Evolutionary conservation across 768 basidiomycete species (phyloP), one percentile per base, ranked within the genome.

Genomic region (Pulveroboletus sp.): DNA sequence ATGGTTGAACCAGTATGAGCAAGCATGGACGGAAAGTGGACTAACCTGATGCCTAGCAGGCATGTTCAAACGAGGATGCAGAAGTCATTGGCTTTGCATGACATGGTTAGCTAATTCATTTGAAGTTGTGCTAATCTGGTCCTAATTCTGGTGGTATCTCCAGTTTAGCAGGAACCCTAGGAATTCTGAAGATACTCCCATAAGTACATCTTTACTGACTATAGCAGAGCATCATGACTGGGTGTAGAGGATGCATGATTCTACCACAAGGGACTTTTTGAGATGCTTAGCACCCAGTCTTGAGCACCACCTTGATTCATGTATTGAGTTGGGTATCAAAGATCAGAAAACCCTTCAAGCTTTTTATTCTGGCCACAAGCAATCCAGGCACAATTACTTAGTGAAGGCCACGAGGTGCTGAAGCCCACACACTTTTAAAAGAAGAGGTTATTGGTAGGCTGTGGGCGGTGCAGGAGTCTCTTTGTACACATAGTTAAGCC

Each of bases 1-100:
- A 2, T 63, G 61, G 61, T 14, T 62, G 61, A 62, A 28, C 39
- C 60, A 58, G 57, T 63, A 54, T n/a, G n/a, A n/a, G n/a, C n/a
- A n/a, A n/a, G n/a, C 9, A 44, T 63, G 8, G 50, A 54, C 6
- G 2, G 1, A 0, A 54, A 24, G n/a, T 46, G 50, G 4, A 52
- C 50, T 5, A 50, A 62, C 21, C 30, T 50, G 14, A 17, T 6
- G 38, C 2, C 17, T 17, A 6, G 31, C 6, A 45, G 3, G 21
- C 21, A 21, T 21, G 21, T 21, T 21, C 30, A n/a, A 24, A 8
- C 0, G 0, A 11, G 1, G 6, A 0, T 11, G 7, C 30, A 28
- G 3, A 9, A 37, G 18, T 21, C 24, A 31, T 39, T 18, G 8
- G 5, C 17, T 24, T 8, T 32, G 9, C 0, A 6, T 10, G 27